These are phyloP conservation scores for Boletales sp. DNA, from an alignment of 768 basidiomycete genomes.

Conservation along the genomic window DNA sequence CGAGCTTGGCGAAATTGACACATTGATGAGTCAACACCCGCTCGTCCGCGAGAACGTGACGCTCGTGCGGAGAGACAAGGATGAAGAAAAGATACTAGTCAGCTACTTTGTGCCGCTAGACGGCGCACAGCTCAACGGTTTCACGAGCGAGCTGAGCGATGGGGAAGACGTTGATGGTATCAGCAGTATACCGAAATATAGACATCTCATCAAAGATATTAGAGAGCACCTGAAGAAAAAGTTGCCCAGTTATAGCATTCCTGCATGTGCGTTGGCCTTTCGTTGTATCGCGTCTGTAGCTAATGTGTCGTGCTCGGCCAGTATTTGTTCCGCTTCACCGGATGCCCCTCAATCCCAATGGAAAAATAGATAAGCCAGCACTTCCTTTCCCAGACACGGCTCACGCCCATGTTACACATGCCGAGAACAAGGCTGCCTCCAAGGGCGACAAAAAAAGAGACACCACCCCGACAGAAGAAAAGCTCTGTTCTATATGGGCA, in stretches of 20 bases:
- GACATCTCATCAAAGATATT: slow-evolving; percentile 87
- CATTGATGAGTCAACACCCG: slow-evolving; percentile 89
- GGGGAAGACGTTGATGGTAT: slow-evolving; percentile 52
- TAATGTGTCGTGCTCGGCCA: slow-evolving; percentile 25
- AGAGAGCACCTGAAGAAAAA: slow-evolving; percentile 96
- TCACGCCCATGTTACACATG: slow-evolving; percentile 42
- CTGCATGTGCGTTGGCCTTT: slow-evolving; percentile 59
- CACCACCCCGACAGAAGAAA: slow-evolving; percentile 69
- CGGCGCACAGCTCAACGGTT: slow-evolving; percentile 59
- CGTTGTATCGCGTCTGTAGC: background rate
- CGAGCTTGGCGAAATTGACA: slow-evolving; percentile 97
- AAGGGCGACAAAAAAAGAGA: slow-evolving; percentile 33
- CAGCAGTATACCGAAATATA: slow-evolving; percentile 79
- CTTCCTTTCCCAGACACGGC: slow-evolving; percentile 98
- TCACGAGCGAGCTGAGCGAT: slow-evolving; percentile 61
- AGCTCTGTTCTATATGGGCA: slow-evolving; percentile 82
- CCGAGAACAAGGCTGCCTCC: slow-evolving; percentile 35
- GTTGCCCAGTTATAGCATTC: slow-evolving; percentile 90
- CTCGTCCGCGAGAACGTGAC: slow-evolving; percentile 98
- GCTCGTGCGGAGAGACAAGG: slow-evolving; percentile 92
- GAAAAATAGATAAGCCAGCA: slow-evolving; percentile 97
- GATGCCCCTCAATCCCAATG: slow-evolving; percentile 98
- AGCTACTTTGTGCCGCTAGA: slow-evolving; percentile 94
- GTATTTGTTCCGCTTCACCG: slow-evolving; percentile 93
- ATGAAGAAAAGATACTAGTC: slow-evolving; percentile 98